Evolutionary conservation across 78 protist species (phyloP), one percentile per base, ranked within the genome.

Genomic region (Dictyostelium brefeldianum): DNA sequence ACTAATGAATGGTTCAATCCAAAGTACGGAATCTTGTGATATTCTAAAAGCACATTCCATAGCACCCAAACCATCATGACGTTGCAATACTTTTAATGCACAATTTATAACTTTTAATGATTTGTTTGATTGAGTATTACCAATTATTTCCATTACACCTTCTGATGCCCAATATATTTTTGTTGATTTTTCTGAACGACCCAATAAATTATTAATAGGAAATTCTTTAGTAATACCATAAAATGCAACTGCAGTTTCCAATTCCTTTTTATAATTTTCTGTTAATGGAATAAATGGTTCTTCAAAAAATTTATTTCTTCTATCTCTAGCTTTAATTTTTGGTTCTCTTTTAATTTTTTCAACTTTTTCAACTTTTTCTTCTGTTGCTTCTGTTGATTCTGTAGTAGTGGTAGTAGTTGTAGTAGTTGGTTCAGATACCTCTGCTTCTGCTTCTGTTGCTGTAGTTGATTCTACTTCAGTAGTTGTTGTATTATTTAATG

Each of bases 181-280:
- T 17, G 43, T 56, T 6, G 71, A 53, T 18, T 89, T 80, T 9
- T 94, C 81, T 5, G 84, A 54, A 12, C 96, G 12, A 10, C 89
- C 69, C 87, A 95, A 70, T 14, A 95, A 27, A 15, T 89, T 41
- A 29, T 56, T 67, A 6, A 59, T 29, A 57, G 91, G 97, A 85
- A 95, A 95, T 5, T 43, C 73, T 0, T 80, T 74, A 2, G 41
- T 71, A 20, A 95, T 25, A 15, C 97, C 97, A 77, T 95, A 95
- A 62, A 78, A 95, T 11, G 57, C 51, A 8, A 9, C 46, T 57
- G 27, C 90, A 1, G 11, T 8, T 4, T 75, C 82, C 46, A 94
- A 17, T 22, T 70, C 81, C 43, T 69, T 81, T 56, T 67, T 51
- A 8, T 51, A 17, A 18, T 91, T 67, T 25, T 79, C 89, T 11